Evolutionary conservation across 164 flowering plant species (phyloP).

Genomic region (Sedum album): DNA sequence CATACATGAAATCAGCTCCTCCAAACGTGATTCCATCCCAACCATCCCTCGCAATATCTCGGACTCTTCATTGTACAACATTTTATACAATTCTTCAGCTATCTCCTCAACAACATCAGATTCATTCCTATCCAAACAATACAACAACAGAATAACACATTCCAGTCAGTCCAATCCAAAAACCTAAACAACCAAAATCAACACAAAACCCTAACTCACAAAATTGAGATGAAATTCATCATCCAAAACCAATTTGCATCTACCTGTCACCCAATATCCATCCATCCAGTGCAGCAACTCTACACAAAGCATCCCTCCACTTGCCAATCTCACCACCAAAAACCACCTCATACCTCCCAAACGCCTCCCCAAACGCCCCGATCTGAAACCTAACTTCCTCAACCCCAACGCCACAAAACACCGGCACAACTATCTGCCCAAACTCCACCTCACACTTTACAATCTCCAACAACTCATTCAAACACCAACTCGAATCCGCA

Average conservation of each 20-base stretch:
- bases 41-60: not conserved
- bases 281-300: conserved; percentile 26
- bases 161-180: not conserved
- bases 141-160: not conserved
- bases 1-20: conserved; percentile 1
- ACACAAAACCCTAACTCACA: not conserved
- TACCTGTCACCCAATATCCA: conserved; percentile 12
- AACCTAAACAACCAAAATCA: not conserved
- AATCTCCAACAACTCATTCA: conserved; percentile 29
- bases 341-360: conserved; percentile 12
- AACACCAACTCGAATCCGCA: conserved; percentile 34
- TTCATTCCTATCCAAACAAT: not conserved
- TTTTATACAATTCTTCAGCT: not conserved
- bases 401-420: conserved; percentile 30
- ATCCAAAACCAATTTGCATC: not conserved
- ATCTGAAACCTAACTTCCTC: conserved; percentile 24
- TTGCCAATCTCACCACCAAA: conserved; percentile 6
- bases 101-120: not conserved
- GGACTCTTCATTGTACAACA: not conserved
- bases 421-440: conserved; percentile 25
- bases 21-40: conserved; percentile 1
- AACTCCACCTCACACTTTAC: conserved; percentile 7
- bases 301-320: conserved; percentile 32
- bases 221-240: not conserved
- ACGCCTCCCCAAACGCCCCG: conserved; percentile 15